Evolutionary conservation across 257 asterid genomes (phyloP), one percentile per base, ranked within the genome.

Genomic region (Nicotiana benthamiana): DNA sequence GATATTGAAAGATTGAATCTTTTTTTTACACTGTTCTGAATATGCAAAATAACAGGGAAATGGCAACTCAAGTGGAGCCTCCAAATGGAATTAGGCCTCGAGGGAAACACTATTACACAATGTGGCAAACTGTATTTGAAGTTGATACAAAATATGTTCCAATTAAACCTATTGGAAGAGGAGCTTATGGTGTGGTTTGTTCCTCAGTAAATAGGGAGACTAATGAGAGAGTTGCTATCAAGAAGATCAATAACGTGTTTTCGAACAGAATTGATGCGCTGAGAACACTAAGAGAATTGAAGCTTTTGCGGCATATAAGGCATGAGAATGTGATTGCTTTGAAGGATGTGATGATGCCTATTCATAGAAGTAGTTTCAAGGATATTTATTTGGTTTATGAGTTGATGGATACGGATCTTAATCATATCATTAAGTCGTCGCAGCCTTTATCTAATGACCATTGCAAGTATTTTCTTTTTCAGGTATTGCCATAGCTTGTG

Each of bases 321-420:
- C 90, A 87, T 34, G 86, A 85, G 60, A 87, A 87, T 82, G 90
- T 87, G 83, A 80, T 87, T 67, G 83, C 83, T 32, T 80, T 87
- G 85, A 87, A 85, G 84, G 90, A 87, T 77, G 87, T 85, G n/a
- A 85, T 87, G 90, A 85, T 85, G 83, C 90, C 90, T 28, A 53
- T 80, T 60, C 81, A 83, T 3, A 79, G 82, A 64, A 83, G 75
- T 24, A 81, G 81, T 62, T 87, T 87, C 65, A 83, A 87, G 80
- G 90, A 87, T 83, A 75, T 87, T 64, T 87, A 87, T 74, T 79
- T 87, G 86, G 90, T 87, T 60, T 87, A 83, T 81, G 90, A 87
- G 80, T 76, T 87, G 74, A 87, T 87, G 90, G 90, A 87, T 60
- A 87, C 90, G 2, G 90, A 87, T 83, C 88, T 87, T 82, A 86